Evolutionary conservation across 2,329 filamentous ascomycete genomes (phyloP).

Genomic region (Tolypocladium endophyticum): DNA sequence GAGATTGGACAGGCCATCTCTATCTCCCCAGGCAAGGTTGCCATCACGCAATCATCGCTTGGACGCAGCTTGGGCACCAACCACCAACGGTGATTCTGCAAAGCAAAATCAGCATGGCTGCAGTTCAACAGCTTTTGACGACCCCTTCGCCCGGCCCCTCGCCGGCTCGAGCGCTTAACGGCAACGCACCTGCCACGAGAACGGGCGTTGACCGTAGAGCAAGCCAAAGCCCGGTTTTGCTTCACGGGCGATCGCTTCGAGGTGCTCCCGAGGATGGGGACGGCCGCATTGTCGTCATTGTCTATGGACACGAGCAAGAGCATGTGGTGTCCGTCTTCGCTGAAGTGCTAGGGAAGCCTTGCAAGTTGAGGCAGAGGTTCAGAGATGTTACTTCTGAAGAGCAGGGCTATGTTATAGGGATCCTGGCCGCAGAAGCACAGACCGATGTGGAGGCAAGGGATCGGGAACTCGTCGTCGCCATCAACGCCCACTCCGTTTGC

Average conservation of each 20-base stretch:
- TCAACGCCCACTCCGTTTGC: conserved; percentile 69
- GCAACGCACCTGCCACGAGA: conserved; percentile 8
- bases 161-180: conserved; percentile 13
- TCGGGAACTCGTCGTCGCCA: conserved; percentile 49
- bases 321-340: conserved; percentile 65
- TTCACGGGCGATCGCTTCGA: conserved; percentile 29
- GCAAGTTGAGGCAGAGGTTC: conserved; percentile 47
- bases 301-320: conserved; percentile 63
- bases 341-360: conserved; percentile 68
- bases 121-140: conserved; percentile 25
- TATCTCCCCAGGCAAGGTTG: background rate
- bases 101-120: conserved; percentile 19
- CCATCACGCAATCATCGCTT: background rate
- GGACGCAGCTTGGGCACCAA: background rate
- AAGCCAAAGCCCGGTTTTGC: conserved; percentile 20
- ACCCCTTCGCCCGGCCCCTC: conserved; percentile 20
- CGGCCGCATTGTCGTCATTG: conserved; percentile 50
- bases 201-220: conserved; percentile 25
- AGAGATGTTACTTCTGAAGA: conserved; percentile 42
- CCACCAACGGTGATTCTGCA: background rate
- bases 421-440: conserved; percentile 46
- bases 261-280: conserved; percentile 42
- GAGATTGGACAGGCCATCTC: background rate
- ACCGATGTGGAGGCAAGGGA: conserved; percentile 48
- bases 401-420: conserved; percentile 56